These are phyloP conservation scores for Lactarius psammicola DNA, from an alignment of 768 basidiomycete species.

Conservation along the genomic window DNA sequence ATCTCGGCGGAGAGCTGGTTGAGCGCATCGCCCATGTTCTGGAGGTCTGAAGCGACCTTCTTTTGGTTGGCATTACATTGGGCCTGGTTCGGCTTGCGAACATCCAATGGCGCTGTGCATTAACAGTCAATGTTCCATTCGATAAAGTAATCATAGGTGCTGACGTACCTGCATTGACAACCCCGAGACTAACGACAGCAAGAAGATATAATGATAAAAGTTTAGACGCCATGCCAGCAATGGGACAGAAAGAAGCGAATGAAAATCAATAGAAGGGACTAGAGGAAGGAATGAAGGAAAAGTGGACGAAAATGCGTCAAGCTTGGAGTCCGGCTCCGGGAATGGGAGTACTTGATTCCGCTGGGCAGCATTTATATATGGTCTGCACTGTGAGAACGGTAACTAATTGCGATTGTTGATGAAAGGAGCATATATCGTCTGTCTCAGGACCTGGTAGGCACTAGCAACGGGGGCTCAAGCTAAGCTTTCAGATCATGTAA, in stretches of 20 bases:
- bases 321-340: conserved; percentile 20
- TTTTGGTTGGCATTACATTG: conserved; percentile 1
- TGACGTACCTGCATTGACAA: conserved; percentile 12
- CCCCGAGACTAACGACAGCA: conserved; percentile 11
- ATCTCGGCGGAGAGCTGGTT: conserved; percentile 2
- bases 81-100: not conserved
- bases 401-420: not conserved
- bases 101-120: conserved; percentile 5
- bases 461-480: conserved; percentile 8
- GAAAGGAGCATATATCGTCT: not conserved
- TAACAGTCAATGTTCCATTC: not conserved
- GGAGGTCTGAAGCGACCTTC: not conserved
- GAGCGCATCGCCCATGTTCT: not conserved
- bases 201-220: conserved; percentile 19
- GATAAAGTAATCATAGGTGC: not conserved
- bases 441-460: not conserved
- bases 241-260: conserved; percentile 2
- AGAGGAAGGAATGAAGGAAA: not conserved
- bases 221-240: conserved; percentile 21
- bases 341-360: not conserved
- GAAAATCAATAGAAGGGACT: conserved; percentile 1
- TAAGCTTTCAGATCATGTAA: not conserved
- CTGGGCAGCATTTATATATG: not conserved
- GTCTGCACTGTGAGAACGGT: not conserved
- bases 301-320: conserved; percentile 13